Conservation (phyloP, 208 protist genomes). For the Trypanosomatidae sp. region DNA sequence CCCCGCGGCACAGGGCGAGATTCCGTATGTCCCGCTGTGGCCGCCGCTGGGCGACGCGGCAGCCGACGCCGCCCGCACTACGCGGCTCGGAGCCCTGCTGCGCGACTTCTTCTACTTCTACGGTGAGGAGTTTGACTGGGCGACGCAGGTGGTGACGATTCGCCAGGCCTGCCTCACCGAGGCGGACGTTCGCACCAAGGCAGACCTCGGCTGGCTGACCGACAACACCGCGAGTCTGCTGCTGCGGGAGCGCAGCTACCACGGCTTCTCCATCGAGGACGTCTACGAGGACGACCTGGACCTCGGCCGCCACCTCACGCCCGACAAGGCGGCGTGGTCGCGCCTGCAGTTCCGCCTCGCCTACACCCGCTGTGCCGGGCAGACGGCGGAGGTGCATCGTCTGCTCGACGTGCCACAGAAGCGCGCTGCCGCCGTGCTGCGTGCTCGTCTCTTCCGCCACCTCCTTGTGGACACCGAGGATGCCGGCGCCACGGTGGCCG, state of each 20-base stretch:
- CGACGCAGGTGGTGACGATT: conserved; percentile 42
- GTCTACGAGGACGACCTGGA: conserved; percentile 80
- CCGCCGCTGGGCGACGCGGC: conserved; percentile 3
- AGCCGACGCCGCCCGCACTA: conserved; percentile 5
- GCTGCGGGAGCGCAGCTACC: conserved; percentile 54
- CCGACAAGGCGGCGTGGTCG: conserved; percentile 60
- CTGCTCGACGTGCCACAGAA: conserved; percentile 3
- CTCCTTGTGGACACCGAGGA: conserved; percentile 21
- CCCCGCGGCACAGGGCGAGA: conserved; percentile 11
- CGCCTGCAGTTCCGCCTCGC: conserved; percentile 59
- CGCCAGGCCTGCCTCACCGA: conserved; percentile 12
- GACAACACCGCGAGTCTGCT: conserved; percentile 25
- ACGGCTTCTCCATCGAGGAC: conserved; percentile 79
- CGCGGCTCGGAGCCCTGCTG: conserved; percentile 37
- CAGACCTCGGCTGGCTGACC: conserved; percentile 40
- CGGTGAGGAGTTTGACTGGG: conserved; percentile 52
- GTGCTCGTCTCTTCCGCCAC: conserved; percentile 17
- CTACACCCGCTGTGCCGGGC: too few species aligned
- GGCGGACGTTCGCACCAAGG: conserved; percentile 14
- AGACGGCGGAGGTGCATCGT: too few species aligned
- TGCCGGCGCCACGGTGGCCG: conserved; percentile 12
- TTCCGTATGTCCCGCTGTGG: conserved; percentile 63
- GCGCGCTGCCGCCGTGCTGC: conserved; percentile 25
- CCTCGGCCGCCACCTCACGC: conserved; percentile 63
- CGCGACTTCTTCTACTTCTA: conserved; percentile 67